Evolutionary conservation across 106 monocot genomes (phyloP), one percentile per base, ranked within the genome.

Genomic region (Dioscorea alata): DNA sequence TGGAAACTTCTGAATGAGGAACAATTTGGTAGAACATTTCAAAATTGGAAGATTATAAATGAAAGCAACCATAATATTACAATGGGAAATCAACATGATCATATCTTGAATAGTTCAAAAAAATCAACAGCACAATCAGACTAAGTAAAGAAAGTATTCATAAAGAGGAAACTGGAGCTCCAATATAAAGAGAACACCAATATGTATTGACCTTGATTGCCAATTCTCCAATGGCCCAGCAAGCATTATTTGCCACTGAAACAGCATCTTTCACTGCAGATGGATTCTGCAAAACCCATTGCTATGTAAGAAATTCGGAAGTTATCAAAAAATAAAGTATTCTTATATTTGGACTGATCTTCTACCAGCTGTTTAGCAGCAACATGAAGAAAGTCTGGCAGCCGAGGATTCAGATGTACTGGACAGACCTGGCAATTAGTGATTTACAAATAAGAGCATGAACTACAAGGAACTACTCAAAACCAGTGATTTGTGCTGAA

Each of bases 141-240:
- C 42, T 42, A 3, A 8, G 42, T 42, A 3, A 42, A 42, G 42
- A 42, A 42, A 6, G 42, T 28, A 28, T 1, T 42, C 5, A 59
- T 23, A 59, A 7, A 59, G 23, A 59, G 22, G 23, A 20, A 8
- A 20, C 12, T 59, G 6, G 6, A 12, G 23, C 23, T 59, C 23
- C 23, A 23, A 59, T 59, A 59, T 22, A 59, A 12, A 23, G 12
- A 59, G 59, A 59, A 24, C 42, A 33, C 17, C 8, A 64, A 48
- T 20, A 59, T 58, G 59, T 24, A 76, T 77, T 68, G 16, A 97
- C 99, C 87, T 99, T 93, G 67, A 93, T 71, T 64, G 99, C 93
- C 61, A 99, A 73, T 83, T 99, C 99, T 73, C 99, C 99, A 80
- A 99, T 87, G 4, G 99, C 99, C 99, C 99, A 99, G 70, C 99